Evolutionary conservation across 2,329 filamentous ascomycete species (phyloP).

Genomic region (Paracoccidioides lutzii): DNA sequence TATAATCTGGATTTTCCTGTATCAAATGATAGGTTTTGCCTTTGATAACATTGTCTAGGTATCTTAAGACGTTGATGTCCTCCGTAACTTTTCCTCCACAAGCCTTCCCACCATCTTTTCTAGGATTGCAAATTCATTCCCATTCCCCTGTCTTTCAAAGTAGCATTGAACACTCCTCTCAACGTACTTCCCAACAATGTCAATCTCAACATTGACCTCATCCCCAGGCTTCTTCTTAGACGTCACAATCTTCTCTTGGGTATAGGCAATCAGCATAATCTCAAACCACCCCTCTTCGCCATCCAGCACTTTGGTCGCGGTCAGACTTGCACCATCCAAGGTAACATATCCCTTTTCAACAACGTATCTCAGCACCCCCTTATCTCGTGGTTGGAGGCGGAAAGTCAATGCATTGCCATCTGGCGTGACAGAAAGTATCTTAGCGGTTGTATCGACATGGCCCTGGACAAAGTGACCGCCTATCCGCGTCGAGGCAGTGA

Average conservation of each 20-base stretch:
- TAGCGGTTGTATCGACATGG: constrained; percentile 83
- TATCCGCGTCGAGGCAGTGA: constrained; percentile 85
- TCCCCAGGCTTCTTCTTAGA: constrained; percentile 67
- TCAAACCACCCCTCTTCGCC: constrained; percentile 70
- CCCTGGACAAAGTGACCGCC: constrained; percentile 97
- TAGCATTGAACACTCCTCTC: constrained; percentile 75
- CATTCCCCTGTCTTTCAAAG: constrained; percentile 38
- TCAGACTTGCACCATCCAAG: constrained; percentile 87
- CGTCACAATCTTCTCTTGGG: constrained; percentile 80
- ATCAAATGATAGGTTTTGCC: background rate
- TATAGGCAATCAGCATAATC: constrained; percentile 96
- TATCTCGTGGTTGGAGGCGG: constrained; percentile 60
- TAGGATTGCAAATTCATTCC: constrained; percentile 39
- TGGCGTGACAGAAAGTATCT: constrained; percentile 55
- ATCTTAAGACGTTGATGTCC: background rate
- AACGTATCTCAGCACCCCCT: constrained; percentile 64
- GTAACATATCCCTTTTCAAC: constrained; percentile 95
- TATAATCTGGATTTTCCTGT: background rate
- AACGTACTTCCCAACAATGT: constrained; percentile 57
- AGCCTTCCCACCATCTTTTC: constrained; percentile 63
- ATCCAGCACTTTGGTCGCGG: constrained; percentile 76
- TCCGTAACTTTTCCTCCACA: constrained; percentile 55
- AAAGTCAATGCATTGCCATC: constrained; percentile 89
- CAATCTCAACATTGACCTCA: constrained; percentile 82
- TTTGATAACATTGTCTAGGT: background rate